These are phyloP conservation scores for Plenodomus lindquistii DNA, from an alignment of 2,329 filamentous ascomycete genomes.

Conservation along the genomic window DNA sequence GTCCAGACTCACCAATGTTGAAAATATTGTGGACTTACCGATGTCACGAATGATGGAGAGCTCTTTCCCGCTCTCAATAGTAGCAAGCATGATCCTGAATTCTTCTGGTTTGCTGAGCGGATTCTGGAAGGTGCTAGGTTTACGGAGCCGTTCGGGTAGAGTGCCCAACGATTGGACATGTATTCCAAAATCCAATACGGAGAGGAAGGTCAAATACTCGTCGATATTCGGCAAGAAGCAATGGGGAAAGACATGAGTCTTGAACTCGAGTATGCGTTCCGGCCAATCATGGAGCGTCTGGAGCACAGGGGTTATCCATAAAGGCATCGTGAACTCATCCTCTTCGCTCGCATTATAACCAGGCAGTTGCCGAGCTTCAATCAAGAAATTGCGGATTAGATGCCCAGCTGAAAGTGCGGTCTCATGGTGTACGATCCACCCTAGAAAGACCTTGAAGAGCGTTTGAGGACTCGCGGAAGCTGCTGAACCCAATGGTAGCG, in stretches of 20 bases:
- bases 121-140: conserved; percentile 7
- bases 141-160: conserved; percentile 18
- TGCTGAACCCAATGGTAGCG: conserved; percentile 1
- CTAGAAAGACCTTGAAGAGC: conserved; percentile 34
- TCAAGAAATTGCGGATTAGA: conserved; percentile 41
- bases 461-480: conserved; percentile 13
- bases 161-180: conserved; percentile 26
- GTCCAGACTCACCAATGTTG: neutral
- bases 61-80: conserved; percentile 52
- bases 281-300: conserved; percentile 37
- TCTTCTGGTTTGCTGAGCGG: conserved; percentile 25
- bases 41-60: conserved; percentile 50
- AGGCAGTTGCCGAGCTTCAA: conserved; percentile 28
- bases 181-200: conserved; percentile 41
- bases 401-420: conserved; percentile 46
- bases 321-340: conserved; percentile 15
- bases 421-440: conserved; percentile 47
- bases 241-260: conserved; percentile 53
- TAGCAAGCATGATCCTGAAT: conserved; percentile 43
- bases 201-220: conserved; percentile 48
- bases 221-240: conserved; percentile 48
- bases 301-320: conserved; percentile 47
- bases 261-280: conserved; percentile 46
- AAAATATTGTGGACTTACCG: conserved; percentile 26
- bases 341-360: conserved; percentile 6